Evolutionary conservation across 1,284 basidiomycete species (phyloP).

Genomic region (Cryptococcus floricola): DNA sequence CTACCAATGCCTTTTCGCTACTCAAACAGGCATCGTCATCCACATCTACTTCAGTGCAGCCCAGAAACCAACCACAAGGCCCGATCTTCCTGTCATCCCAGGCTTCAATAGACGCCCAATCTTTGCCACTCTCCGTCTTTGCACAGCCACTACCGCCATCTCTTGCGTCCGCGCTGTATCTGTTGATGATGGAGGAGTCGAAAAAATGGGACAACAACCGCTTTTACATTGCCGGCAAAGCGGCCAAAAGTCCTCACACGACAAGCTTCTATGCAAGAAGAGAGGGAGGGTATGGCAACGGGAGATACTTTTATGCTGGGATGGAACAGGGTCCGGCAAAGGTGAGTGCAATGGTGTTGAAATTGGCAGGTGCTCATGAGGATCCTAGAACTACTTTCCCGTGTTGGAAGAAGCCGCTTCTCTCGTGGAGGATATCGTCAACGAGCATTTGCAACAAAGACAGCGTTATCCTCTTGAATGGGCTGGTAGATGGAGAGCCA

Average conservation of each 20-base stretch:
- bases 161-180: slow-evolving; percentile 62
- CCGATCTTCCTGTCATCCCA: slow-evolving; percentile 39
- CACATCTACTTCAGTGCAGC: not conserved
- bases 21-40: not conserved
- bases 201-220: slow-evolving; percentile 35
- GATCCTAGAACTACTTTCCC: slow-evolving; percentile 56
- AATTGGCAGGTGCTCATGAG: not conserved
- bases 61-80: slow-evolving; percentile 23
- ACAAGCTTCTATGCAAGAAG: slow-evolving; percentile 7
- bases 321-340: slow-evolving; percentile 14
- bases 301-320: slow-evolving; percentile 32
- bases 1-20: slow-evolving; percentile 9
- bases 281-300: slow-evolving; percentile 13
- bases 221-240: slow-evolving; percentile 43
- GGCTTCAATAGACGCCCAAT: slow-evolving; percentile 55
- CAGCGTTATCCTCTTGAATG: slow-evolving; percentile 69
- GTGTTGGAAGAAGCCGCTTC: slow-evolving; percentile 74
- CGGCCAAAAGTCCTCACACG: slow-evolving; percentile 63
- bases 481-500: slow-evolving; percentile 72
- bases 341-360: slow-evolving; percentile 4
- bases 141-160: slow-evolving; percentile 58
- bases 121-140: slow-evolving; percentile 50
- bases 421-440: slow-evolving; percentile 72
- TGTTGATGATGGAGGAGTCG: slow-evolving; percentile 44
- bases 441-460: slow-evolving; percentile 63